Conservation (phyloP, 306 rosid genomes). For the Cicer arietinum region DNA sequence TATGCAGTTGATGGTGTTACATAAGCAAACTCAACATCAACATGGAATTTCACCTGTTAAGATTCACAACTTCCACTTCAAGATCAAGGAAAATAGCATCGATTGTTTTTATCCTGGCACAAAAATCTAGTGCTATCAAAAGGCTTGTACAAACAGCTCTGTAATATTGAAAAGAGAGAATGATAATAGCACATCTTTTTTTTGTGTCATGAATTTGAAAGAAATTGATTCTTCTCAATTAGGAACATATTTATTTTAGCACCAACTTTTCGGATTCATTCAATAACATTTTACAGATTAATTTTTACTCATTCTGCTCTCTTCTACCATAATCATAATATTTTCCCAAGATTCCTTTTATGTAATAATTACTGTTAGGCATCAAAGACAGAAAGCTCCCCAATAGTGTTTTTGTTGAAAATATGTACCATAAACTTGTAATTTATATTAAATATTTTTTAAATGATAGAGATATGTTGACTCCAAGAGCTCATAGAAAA, state of each 20-base stretch:
- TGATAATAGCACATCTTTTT: neutral
- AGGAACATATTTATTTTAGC: neutral
- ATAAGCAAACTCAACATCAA: conserved; percentile 53
- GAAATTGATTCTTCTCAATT: conserved; percentile 3
- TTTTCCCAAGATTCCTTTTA: too few species aligned
- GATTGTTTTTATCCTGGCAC: conserved; percentile 91
- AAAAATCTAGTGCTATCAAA: conserved; percentile 43
- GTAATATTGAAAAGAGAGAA: conserved; percentile 16
- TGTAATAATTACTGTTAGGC: too few species aligned
- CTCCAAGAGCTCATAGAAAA: too few species aligned
- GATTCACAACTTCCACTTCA: conserved; percentile 71
- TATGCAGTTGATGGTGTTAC: conserved; percentile 60
- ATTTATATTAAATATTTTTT: too few species aligned
- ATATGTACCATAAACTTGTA: too few species aligned
- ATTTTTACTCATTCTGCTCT: neutral
- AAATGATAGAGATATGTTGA: too few species aligned
- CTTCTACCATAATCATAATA: neutral
- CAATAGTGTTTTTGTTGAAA: too few species aligned
- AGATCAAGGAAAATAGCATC: conserved; percentile 70
- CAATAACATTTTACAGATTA: neutral
- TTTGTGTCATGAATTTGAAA: neutral
- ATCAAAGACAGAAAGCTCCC: too few species aligned
- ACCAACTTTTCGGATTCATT: neutral
- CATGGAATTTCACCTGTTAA: conserved; percentile 55
- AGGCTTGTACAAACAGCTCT: conserved; percentile 16